Percentiles rank a stretch among this genome's conserved stretches.
phyloP scores from a whole-genome alignment of 148 eudicot genomes.

The Fagopyrum homotropicum region DNA sequence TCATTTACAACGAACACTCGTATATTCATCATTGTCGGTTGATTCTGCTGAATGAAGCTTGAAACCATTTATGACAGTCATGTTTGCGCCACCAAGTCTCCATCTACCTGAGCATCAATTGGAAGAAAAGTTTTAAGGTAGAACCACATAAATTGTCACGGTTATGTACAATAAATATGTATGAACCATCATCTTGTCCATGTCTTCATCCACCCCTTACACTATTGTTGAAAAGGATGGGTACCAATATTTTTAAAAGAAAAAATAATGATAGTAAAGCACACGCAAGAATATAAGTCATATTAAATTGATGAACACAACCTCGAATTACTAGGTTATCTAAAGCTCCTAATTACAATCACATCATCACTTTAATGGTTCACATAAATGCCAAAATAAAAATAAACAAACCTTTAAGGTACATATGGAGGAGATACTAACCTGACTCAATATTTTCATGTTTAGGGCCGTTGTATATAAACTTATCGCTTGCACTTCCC shows the following conservation, averaged over 20 bases:
- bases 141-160: background rate
- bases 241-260: background rate
- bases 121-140: background rate
- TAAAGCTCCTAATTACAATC: no score
- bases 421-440: conserved; percentile 20
- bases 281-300: no score
- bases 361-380: no score
- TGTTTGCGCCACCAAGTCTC: conserved; percentile 58
- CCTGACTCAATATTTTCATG: conserved; percentile 83
- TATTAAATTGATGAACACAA: background rate
- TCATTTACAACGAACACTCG: conserved; percentile 1
- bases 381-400: background rate
- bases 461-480: conserved; percentile 55
- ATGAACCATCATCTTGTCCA: background rate
- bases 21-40: conserved; percentile 12
- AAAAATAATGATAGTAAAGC: no score
- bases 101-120: conserved; percentile 68
- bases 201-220: background rate
- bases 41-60: conserved; percentile 21
- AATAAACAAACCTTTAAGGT: background rate
- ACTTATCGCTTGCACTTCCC: conserved; percentile 63
- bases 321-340: no score
- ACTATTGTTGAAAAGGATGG: background rate
- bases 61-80: conserved; percentile 25
- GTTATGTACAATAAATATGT: background rate